phyloP scores from a whole-genome alignment of 1,139 yeast species.

The Hanseniaspora uvarum region DNA sequence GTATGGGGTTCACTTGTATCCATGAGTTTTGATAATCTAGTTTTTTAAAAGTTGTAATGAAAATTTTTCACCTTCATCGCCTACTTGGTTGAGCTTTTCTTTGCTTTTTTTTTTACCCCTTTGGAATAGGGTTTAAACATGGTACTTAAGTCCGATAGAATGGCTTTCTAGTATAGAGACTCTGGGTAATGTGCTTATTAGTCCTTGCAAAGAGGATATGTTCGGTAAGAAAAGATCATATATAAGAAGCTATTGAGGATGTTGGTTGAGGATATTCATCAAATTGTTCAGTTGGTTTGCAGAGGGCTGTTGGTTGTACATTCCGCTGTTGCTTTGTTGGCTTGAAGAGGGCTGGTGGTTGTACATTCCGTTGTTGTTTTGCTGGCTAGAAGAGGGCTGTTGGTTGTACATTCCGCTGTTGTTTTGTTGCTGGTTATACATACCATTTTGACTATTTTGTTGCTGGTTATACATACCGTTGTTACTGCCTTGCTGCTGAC shows the following conservation, averaged over 20 bases:
- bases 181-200: too few relatives aligned
- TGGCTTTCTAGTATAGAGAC: too few relatives aligned
- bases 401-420: constrained; percentile 27
- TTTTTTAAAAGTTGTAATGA: too few relatives aligned
- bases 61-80: neutral
- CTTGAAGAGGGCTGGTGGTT: too few relatives aligned
- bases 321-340: too few relatives aligned
- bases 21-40: too few relatives aligned
- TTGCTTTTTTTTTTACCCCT: neutral
- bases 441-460: constrained; percentile 13
- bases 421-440: constrained; percentile 20
- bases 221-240: too few relatives aligned
- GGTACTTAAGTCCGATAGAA: neutral
- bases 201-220: too few relatives aligned
- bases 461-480: constrained; percentile 22
- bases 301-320: constrained; percentile 32
- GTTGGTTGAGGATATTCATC: constrained; percentile 36
- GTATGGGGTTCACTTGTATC: too few relatives aligned
- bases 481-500: constrained; percentile 24
- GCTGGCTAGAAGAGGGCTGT: constrained; percentile 31
- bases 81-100: neutral
- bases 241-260: constrained; percentile 23
- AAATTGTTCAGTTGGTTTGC: constrained; percentile 31
- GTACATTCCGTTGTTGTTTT: too few relatives aligned
- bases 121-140: neutral